Evolutionary conservation across 805 yeast species (phyloP), one percentile per base, ranked within the genome.

Genomic region (Zygosaccharomyces pseudorouxii): DNA sequence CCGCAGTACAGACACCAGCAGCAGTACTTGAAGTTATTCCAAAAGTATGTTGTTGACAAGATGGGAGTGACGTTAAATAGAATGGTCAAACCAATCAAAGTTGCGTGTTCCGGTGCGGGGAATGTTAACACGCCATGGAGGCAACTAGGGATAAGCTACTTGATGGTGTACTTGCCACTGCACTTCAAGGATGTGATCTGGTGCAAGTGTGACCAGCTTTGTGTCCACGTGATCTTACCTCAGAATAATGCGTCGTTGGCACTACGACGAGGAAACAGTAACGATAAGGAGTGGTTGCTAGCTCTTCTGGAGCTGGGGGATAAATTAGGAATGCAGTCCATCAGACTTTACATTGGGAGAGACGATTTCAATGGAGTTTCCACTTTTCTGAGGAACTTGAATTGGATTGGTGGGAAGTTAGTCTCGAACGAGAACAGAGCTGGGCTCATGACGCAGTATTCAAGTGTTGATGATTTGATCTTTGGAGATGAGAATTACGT

Each of bases 341-440:
- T 63, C 48, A 51, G 64, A 42, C 41, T 64, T 12, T 61, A 60
- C 46, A 52, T 63, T 12, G 35, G 51, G 33, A 54, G 63, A 41
- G 56, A 55, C 38, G 53, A 50, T 25, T 51, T 58, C 16, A 51
- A 42, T 19, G 51, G 51, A 18, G 47, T 58, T 6, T 55, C 58
- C n/a, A 54, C 52, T 3, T 50, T 65, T 22, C 44, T 65, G 19
- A 48, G 54, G 39, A 65, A 64, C 52, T 46, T 65, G 27, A 59
- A 60, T 42, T 65, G 70, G 70, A 58, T 65, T 14, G 65, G 65
- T 43, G 70, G 67, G 12, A 60, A 51, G 44, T 30, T 63, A 38
- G 52, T 60, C n/a, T 53, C 56, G 4, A 62, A 62, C 42, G 68
- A 65, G 43, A 50, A 59, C 41, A 49, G 64, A 37, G 29, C 36